Evolutionary conservation across 352 stramenopile genomes (phyloP), one percentile per base, ranked within the genome.

Genomic region (Phytopythium sindhum): DNA sequence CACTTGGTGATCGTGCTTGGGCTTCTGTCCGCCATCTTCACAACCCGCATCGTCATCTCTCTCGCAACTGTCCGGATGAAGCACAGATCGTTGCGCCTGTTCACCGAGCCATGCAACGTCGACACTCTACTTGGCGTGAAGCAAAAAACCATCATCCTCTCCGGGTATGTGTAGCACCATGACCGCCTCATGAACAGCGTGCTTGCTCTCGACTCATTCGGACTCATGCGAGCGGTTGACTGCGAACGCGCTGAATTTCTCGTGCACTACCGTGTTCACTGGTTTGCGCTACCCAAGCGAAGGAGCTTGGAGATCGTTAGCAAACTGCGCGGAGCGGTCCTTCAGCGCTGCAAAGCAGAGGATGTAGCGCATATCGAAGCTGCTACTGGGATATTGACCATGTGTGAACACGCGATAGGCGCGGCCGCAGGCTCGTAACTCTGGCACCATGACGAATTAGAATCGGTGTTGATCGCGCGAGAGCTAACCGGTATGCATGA

Each of bases 1-100:
- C 69, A 75, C 39, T 62, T 59, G 2, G 15, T 59, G 8, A 73
- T 68, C 14, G 58, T 75, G 28, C 26, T 71, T 24, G 24, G 59
- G 5, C 57, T 74, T 10, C 52, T 70, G 14, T 24, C 41, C 37
- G 47, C 29, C 26, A 72, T 74, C 31, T 55, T 55, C 11, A 56
- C 33, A 11, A 52, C 69, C 35, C 35, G 66, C 7, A 47, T 59
- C 19, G n/a, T 47, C 7, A 19, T 59, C 10, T 31, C 53, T 2
- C 14, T 59, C n/a, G 21, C 37, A 3, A n/a, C 35, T 7, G 53
- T 47, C 11, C 9, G 53, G n/a, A 7, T 26, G 1, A 59, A 35
- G n/a, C 24, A 59, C n/a, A 21, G 31, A 10, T 47, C 53, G 26
- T 19, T 59, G 33, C 17, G 21, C 9, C 7, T 59, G 14, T 44